phyloP scores from a whole-genome alignment of 2,329 filamentous ascomycete genomes.

The Trichoderma pleuroti region DNA sequence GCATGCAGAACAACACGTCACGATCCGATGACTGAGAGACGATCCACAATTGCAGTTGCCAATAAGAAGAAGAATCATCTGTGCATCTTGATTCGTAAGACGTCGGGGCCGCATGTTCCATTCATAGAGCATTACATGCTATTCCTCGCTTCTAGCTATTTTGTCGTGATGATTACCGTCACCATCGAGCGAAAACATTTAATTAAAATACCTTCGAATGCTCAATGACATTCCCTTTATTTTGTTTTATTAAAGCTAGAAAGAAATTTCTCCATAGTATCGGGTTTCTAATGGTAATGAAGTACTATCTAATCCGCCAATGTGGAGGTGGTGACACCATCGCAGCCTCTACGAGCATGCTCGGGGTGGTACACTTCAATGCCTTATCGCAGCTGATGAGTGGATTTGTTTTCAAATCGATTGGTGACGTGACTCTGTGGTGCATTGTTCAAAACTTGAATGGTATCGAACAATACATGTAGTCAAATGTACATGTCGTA shows the following conservation, averaged over 20 bases:
- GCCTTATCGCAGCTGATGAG: not conserved
- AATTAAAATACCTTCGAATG: not conserved
- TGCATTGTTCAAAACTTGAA: not conserved
- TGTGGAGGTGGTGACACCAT: not conserved
- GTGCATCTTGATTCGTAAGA: not conserved
- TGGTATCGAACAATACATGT: not conserved
- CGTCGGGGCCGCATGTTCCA: not conserved
- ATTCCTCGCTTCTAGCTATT: not conserved
- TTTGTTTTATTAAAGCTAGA: not conserved
- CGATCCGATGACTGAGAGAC: not conserved
- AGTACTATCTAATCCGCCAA: not conserved
- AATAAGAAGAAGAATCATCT: not conserved
- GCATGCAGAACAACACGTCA: not conserved
- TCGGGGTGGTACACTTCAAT: not conserved
- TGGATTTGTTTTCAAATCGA: not conserved
- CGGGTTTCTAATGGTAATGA: not conserved
- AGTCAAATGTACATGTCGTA: not conserved
- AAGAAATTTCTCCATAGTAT: not conserved
- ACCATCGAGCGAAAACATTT: not conserved
- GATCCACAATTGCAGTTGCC: not conserved
- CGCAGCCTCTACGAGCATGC: not conserved
- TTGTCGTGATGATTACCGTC: not conserved
- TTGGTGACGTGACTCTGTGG: not conserved
- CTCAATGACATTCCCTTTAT: not conserved
- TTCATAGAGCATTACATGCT: not conserved